Evolutionary conservation across 2,329 filamentous ascomycete species (phyloP).

Genomic region (Penicillium olsonii): DNA sequence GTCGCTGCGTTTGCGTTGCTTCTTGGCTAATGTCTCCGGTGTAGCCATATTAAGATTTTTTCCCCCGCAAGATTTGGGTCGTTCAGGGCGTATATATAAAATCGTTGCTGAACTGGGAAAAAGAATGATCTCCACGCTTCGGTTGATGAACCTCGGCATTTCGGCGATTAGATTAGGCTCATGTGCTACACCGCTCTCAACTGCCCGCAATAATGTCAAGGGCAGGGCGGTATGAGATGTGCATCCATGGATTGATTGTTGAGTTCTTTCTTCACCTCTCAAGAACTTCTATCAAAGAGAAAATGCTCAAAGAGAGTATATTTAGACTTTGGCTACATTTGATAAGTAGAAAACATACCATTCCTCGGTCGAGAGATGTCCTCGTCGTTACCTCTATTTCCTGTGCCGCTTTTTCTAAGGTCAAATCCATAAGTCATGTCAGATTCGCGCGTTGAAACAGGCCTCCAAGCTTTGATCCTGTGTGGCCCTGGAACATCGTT

Average conservation of each 20-base stretch:
- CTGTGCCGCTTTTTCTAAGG: too few relatives aligned
- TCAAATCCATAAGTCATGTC: background rate
- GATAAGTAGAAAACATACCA: too few relatives aligned
- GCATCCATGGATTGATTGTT: too few relatives aligned
- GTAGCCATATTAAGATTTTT: conserved; percentile 24
- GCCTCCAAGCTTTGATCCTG: background rate
- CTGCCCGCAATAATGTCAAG: background rate
- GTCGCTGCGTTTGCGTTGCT: conserved; percentile 63
- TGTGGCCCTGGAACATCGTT: conserved; percentile 3
- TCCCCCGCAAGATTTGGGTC: too few relatives aligned
- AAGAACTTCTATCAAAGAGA: background rate
- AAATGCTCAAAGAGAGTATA: background rate
- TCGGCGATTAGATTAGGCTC: conserved; percentile 21
- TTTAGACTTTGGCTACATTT: background rate
- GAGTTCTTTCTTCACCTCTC: background rate
- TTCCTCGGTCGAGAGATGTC: background rate
- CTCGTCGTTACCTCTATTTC: background rate
- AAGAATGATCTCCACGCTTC: conserved; percentile 9
- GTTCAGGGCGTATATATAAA: too few relatives aligned
- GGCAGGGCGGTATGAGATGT: background rate
- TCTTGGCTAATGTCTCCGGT: conserved; percentile 54
- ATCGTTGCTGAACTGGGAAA: background rate
- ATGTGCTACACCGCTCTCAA: conserved; percentile 4
- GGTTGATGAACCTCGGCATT: conserved; percentile 19
- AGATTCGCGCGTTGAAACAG: background rate